Evolutionary conservation across 2,329 filamentous ascomycete species (phyloP), one percentile per base, ranked within the genome.

Genomic region (Verticillium tricorpus): DNA sequence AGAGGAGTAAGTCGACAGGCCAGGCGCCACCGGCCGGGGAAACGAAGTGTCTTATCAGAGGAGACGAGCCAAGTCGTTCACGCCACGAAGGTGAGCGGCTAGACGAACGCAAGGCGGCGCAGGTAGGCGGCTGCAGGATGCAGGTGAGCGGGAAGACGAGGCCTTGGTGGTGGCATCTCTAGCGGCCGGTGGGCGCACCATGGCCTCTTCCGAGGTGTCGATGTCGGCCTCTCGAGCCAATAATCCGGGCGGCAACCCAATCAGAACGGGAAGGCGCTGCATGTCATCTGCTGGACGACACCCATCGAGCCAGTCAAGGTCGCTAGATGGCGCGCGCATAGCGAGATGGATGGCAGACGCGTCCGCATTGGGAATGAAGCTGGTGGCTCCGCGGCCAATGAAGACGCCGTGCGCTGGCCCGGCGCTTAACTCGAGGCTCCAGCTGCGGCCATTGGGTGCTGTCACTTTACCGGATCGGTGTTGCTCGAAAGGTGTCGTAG

Each of bases 341-440:
- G 19, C 45, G 45, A 50, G n/a, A 25, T 50, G 45, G 19, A 14
- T n/a, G 45, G n/a, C 45, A 50, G n/a, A 25, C 22, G n/a, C 22
- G 64, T 58, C 62, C 62, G 57, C 34, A 62, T 60, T 60, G 60
- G 63, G 58, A 56, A 54, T 39, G 45, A 37, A 45, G 22, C 8
- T 22, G 9, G 45, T 50, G 45, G 45, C 45, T 25, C 58, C 62
- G 60, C 63, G 56, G 39, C 63, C 63, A 65, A 65, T 65, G 57
- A 59, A n/a, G 40, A 60, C 37, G 56, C 17, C 60, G 59, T 25
- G 56, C 63, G 37, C 60, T 59, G 60, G 50, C 40, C 58, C 59
- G 68, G 69, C 69, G 69, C 67, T 69, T 70, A 70, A 64, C 52
- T 50, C 57, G 14, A 50, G 52, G 35, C 28, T 58, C 28, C 50